Evolutionary conservation across 345 rosid species (phyloP), one percentile per base, ranked within the genome.

Genomic region (Erysimum cheiranthoides): DNA sequence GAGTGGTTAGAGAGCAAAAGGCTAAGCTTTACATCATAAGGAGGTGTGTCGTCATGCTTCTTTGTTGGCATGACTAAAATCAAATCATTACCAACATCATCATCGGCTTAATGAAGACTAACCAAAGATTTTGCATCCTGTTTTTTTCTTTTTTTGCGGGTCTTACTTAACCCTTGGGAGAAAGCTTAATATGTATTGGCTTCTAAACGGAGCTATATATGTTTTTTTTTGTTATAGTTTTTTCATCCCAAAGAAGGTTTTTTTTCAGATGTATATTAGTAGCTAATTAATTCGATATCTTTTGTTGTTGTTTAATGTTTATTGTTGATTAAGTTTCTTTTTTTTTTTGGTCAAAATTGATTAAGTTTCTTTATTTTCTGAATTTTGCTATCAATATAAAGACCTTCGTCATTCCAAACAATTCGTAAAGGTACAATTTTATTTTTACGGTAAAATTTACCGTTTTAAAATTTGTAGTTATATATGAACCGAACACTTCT

Each of bases 31-130:
- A 93, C 71, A 91, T 93, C 21, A 91, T 93, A 21, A 79, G 92
- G 72, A 88, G 97, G 72, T 91, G 98, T 66, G 93, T 93, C 0
- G 90, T 91, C 74, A 93, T 90, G 96, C 88, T 90, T 43, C 85
- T 90, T 66, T 90, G 90, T 51, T 88, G 96, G 96, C 89, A 90
- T 80, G 98, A 90, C 49, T 90, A 62, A 39, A 32, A 53, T 70
- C 81, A 58, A 17, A 35, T 78, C 38, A 56, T 36, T 5, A 36
- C 40, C 34, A 57, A 5, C 42, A 39, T n/a, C 34, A 35, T 50
- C 45, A 58, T 16, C 54, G 17, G 54, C 40, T 61, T 42, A 36
- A 45, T 30, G 61, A 62, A 62, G 66, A 77, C 80, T 77, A 70
- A 70, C 71, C 53, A 46, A 61, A 21, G 35, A 62, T 56, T 18